These are phyloP conservation scores for Takashimella koratensis DNA, from an alignment of 1,284 basidiomycete genomes.

Conservation along the genomic window DNA sequence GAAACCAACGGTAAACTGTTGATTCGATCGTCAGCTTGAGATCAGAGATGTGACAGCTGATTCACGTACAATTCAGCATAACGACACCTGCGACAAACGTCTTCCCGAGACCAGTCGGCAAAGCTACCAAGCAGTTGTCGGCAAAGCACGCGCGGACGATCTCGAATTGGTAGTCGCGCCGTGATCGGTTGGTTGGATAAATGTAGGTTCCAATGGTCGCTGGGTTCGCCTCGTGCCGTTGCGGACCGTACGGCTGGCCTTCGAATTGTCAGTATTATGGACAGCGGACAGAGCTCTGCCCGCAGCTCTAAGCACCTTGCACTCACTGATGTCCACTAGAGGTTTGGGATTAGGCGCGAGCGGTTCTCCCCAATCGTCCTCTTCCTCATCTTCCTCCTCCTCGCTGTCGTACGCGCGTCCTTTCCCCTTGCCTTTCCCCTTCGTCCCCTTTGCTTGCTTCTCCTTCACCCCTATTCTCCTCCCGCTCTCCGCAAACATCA, in stretches of 20 bases:
- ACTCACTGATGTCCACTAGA: constrained; percentile 53
- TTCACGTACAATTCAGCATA: constrained; percentile 79
- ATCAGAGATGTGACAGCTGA: neutral
- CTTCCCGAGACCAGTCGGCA: constrained; percentile 96
- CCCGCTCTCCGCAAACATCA: constrained; percentile 73
- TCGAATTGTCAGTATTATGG: too few species aligned
- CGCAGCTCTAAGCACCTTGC: too few species aligned
- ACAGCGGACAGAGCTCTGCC: too few species aligned
- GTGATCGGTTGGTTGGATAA: constrained; percentile 83
- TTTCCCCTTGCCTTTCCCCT: constrained; percentile 19
- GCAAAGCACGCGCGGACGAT: constrained; percentile 83
- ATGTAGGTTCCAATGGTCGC: constrained; percentile 84
- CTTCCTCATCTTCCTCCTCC: constrained; percentile 49
- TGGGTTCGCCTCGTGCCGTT: constrained; percentile 74
- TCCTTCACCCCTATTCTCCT: constrained; percentile 52
- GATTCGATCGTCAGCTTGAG: neutral
- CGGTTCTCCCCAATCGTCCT: constrained; percentile 57
- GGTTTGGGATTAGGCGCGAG: constrained; percentile 80
- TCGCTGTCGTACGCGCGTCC: constrained; percentile 49
- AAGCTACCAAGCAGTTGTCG: constrained; percentile 89
- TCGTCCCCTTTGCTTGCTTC: constrained; percentile 40
- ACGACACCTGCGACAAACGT: constrained; percentile 97
- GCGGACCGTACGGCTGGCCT: constrained; percentile 50
- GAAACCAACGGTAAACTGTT: constrained; percentile 87
- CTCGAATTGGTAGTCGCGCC: constrained; percentile 92